A percentile compares a stretch with the other conserved stretches of the same genome.
Evolutionary conservation across 2,329 filamentous ascomycete species (phyloP).

Genomic region (Aspergillaceae sp.): DNA sequence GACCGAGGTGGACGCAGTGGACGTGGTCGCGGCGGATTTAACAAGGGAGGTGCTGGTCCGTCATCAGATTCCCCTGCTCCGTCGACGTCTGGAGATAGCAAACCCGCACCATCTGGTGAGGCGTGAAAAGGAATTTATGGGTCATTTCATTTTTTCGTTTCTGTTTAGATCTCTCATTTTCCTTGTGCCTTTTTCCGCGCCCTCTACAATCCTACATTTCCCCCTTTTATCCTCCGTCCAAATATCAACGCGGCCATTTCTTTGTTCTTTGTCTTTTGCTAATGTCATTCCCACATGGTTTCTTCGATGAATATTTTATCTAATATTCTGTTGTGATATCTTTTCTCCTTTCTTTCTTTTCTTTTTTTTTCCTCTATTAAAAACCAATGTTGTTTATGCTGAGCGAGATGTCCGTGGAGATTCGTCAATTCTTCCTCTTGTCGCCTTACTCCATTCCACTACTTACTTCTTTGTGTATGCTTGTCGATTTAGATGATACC

Average conservation of each 20-base stretch:
- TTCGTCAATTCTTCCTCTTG: constrained; percentile 4
- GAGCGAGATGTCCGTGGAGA: constrained; percentile 9
- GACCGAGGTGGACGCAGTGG: constrained; percentile 46
- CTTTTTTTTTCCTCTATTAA: not conserved
- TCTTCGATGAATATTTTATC: constrained; percentile 11
- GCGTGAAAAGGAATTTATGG: constrained; percentile 12
- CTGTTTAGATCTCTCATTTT: constrained; percentile 6
- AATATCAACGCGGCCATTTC: constrained; percentile 4
- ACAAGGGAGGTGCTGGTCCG: constrained; percentile 45
- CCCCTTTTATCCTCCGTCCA: constrained; percentile 1
- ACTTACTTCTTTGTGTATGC: constrained; percentile 10
- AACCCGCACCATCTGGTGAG: constrained; percentile 27
- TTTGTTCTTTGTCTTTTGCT: constrained; percentile 5
- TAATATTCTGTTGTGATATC: constrained; percentile 22
- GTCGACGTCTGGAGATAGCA: constrained; percentile 22
- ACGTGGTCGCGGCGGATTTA: constrained; percentile 52
- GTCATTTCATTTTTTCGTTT: constrained; percentile 4
- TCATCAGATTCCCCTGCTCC: constrained; percentile 23
- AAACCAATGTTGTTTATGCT: constrained; percentile 8
- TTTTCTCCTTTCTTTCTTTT: not conserved
- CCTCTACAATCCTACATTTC: constrained; percentile 8
- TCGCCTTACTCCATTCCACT: no score
- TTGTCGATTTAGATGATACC: not conserved
- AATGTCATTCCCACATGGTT: constrained; percentile 8
- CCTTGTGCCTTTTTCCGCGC: constrained; percentile 5